These are phyloP conservation scores for Musa troglodytarum DNA, from an alignment of 176 grass and related monocot genomes.

Conservation along the genomic window DNA sequence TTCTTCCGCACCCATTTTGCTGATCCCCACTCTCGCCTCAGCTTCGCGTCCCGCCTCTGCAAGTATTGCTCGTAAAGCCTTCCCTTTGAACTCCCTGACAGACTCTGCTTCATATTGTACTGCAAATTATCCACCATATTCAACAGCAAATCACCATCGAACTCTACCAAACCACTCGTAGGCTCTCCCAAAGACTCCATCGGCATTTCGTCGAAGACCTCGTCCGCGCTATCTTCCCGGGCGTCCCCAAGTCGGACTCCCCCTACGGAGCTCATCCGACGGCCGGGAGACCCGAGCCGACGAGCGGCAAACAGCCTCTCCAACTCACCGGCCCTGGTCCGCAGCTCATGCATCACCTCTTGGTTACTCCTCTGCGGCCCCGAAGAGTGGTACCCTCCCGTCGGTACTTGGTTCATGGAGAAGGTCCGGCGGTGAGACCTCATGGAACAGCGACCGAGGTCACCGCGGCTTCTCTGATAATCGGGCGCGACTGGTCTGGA, in stretches of 20 bases:
- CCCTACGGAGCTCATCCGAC: not conserved
- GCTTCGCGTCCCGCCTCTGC: conserved; percentile 46
- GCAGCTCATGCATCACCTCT: conserved; percentile 12
- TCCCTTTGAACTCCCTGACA: conserved; percentile 26
- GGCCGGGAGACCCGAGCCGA: conserved; percentile 15
- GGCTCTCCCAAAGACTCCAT: not conserved
- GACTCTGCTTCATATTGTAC: conserved; percentile 8
- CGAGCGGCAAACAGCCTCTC: conserved; percentile 44
- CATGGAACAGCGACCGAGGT: not conserved
- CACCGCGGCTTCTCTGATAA: too few species aligned
- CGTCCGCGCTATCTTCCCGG: not conserved
- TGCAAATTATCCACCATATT: conserved; percentile 1
- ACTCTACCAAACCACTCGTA: not conserved
- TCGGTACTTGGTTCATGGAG: not conserved
- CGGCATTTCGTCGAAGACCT: not conserved
- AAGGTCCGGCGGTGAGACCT: not conserved
- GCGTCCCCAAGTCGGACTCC: not conserved
- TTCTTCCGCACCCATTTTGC: conserved; percentile 18
- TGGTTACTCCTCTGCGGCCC: not conserved
- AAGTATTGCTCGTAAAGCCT: conserved; percentile 56
- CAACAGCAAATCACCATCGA: not conserved
- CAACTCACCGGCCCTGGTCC: conserved; percentile 43
- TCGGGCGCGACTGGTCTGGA: too few species aligned
- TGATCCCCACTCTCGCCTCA: conserved; percentile 21
- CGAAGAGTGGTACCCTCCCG: not conserved